phyloP scores from a whole-genome alignment of 78 protist species.

The Parvularia atlantis region DNA sequence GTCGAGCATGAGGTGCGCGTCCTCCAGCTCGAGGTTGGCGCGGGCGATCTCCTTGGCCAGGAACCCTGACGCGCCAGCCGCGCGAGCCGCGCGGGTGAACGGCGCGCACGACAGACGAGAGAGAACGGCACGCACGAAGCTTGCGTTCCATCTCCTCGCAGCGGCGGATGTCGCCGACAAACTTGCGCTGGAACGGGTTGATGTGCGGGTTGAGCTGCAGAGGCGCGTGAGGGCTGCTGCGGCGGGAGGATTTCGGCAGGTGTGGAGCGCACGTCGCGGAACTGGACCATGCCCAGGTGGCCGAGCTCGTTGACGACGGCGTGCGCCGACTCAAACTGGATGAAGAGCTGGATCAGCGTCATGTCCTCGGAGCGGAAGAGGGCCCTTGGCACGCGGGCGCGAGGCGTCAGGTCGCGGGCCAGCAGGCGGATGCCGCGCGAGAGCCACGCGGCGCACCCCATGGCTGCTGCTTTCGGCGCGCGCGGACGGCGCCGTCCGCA shows the following conservation, averaged over 20 bases:
- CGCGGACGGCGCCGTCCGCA: too few species aligned
- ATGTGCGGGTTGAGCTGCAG: conserved; percentile 60
- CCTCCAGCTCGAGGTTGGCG: too few species aligned
- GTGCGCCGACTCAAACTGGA: conserved; percentile 74
- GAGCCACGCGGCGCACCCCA: too few species aligned
- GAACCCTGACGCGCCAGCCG: too few species aligned
- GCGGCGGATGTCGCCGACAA: conserved; percentile 70
- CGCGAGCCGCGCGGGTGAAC: too few species aligned
- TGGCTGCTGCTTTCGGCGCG: too few species aligned
- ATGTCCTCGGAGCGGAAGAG: conserved; percentile 37
- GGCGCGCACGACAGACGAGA: too few species aligned
- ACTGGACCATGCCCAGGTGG: conserved; percentile 55
- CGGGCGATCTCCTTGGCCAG: background rate
- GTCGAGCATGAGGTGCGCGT: background rate
- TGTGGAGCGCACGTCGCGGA: conserved; percentile 39
- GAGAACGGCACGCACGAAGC: conserved; percentile 39
- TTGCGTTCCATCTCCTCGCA: conserved; percentile 84
- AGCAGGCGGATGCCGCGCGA: too few species aligned
- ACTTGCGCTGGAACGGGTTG: conserved; percentile 67
- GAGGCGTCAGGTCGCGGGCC: too few species aligned
- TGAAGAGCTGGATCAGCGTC: conserved; percentile 62
- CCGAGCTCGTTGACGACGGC: conserved; percentile 62
- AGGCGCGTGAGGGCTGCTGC: background rate
- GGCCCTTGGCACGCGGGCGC: too few species aligned
- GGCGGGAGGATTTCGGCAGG: background rate